Base-by-base conservation (phyloP, 169 alveolate species). In the Besnoitia besnoiti region DNA sequence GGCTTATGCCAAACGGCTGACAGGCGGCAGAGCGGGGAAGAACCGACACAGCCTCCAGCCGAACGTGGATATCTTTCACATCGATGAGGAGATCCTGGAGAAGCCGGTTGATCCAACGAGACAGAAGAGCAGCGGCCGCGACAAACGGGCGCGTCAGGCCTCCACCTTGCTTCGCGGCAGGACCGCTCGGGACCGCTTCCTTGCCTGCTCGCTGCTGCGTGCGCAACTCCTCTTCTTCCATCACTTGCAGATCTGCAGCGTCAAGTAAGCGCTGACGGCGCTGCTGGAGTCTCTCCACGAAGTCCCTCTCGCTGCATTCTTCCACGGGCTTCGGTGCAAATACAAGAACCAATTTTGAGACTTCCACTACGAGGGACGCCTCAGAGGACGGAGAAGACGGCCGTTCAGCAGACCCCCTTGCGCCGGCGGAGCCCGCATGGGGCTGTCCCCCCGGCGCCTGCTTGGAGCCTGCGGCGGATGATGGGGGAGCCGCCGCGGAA, bases 91-190 rank as follows among this genome's bases (percentile, higher is more conserved):
- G 33, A 35, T 77, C 87, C 24, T 77, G 87, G 24, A 77, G 87
- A 19, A 77, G 87, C 14, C 61, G 40, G 37, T 77, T 77, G 61
- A 77, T 27, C 87, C 87, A 77, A 0, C 87, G 40, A 3, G 49
- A 77, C 21, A 77, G 87, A 24, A 77, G 33, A 42, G 87, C 87
- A 16, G 87, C 87, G 12, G 87, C 87, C n/a, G 59, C 55, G 21
- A 35, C 40, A 21, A 77, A 42, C 40, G 87, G 87, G 37, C 87
- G 59, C 19, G 37, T 39, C 16, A 77, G 87, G 4, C 85, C 85
- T 44, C 87, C 59, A 3, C 87, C 37, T 44, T n/a, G 67, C 24
- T 24, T 24, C 14, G 82, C 14, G 47, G 47, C 47, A 8, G 82
- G 44, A n/a, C 44, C 46, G 3, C 19, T 35, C 40, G 61, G 7